Base-by-base conservation (phyloP, 306 rosid genomes). In the Hippophae rhamnoides region DNA sequence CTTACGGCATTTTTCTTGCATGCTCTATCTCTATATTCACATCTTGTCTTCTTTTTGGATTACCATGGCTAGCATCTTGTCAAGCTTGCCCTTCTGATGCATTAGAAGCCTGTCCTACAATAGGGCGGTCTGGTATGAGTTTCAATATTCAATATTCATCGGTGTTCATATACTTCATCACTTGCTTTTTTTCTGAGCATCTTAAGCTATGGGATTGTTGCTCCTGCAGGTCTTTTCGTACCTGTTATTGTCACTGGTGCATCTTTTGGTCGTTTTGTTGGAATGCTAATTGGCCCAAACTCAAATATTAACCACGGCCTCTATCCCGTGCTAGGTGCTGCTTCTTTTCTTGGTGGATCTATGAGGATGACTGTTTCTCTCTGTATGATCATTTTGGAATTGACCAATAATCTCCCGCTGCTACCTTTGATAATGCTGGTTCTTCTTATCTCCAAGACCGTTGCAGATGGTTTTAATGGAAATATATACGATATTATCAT, bases 161-260 rank as follows among this genome's bases (percentile, higher is more conserved):
- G 4, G 57, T 84, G 69, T 49, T 84, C 65, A 77, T 81, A 42
- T 92, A 85, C 60, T 82, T 92, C 54, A 9, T 84, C 66, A 68
- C 82, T 12, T 85, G 99, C 81, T 89, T 73, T 65, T 65, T 71
- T 71, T 62, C 70, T 92, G 43, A 92, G 85, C 68, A 78, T 92
- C 71, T 51, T 92, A 41, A 92, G 99, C 78, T 88, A 79, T 57
- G 99, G 99, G 41, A 60, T 83, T 52, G 96, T 86, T 67, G 96
- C 76, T 61, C 99, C 96, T 9, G 86, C 81, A 23, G 99, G 99
- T 68, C 78, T 92, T 38, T 88, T 92, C 62, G 93, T 92, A 59
- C 99, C 99, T 58, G 84, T 78, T 68, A 88, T 92, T 56, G 93
- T 92, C 74, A 92, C 93, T 4, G 99, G 99, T 69, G 96, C 99